These are phyloP conservation scores for Yarrowia osloensis DNA, from an alignment of 805 yeast genomes.

Conservation along the genomic window DNA sequence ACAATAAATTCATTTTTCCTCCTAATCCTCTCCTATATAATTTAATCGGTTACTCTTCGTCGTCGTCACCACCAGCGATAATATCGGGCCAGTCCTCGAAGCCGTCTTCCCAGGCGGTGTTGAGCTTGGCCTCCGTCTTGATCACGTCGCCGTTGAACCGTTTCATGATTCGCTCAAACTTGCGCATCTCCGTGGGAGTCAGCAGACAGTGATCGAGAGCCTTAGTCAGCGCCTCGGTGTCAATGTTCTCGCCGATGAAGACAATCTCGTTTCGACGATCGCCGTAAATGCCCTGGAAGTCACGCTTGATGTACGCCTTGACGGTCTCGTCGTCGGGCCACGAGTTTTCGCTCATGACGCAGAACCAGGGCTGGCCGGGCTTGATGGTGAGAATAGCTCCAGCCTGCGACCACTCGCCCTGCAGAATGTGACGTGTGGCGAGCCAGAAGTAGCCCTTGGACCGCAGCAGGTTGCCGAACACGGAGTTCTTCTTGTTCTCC, in stretches of 20 bases:
- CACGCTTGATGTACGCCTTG: slow-evolving; percentile 42
- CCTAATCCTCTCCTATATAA: slow-evolving; percentile 15
- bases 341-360: slow-evolving; percentile 42
- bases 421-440: slow-evolving; percentile 46
- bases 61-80: slow-evolving; percentile 15
- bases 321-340: slow-evolving; percentile 44
- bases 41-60: slow-evolving; percentile 3
- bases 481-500: slow-evolving; percentile 44
- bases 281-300: slow-evolving; percentile 47
- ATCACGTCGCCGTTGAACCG: slow-evolving; percentile 41
- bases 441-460: slow-evolving; percentile 52
- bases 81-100: slow-evolving; percentile 48
- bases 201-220: slow-evolving; percentile 47
- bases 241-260: slow-evolving; percentile 48
- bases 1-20: slow-evolving; percentile 4
- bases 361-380: slow-evolving; percentile 51
- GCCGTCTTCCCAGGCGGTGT: slow-evolving; percentile 45
- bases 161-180: slow-evolving; percentile 40
- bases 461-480: slow-evolving; percentile 46
- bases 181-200: slow-evolving; percentile 45
- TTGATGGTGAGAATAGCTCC: slow-evolving; percentile 48
- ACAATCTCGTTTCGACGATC: slow-evolving; percentile 52
- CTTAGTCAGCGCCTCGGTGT: slow-evolving; percentile 40
- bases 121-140: slow-evolving; percentile 41
- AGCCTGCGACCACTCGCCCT: slow-evolving; percentile 52